Base-by-base conservation (phyloP, 164 flowering plant species). In the Paratinospora sagittata region DNA sequence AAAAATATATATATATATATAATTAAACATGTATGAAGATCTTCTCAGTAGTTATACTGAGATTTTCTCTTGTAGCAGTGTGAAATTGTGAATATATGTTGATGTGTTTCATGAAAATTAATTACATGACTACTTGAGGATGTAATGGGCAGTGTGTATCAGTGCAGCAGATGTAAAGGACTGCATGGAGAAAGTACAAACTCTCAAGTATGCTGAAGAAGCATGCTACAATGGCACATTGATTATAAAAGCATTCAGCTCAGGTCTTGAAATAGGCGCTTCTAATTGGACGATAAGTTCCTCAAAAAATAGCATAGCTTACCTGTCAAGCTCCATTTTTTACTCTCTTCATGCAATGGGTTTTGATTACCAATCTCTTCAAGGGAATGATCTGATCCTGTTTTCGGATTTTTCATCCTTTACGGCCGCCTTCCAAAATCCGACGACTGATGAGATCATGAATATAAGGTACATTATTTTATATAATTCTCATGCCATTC, bases 221-320 rank as follows among this genome's bases (percentile, higher is more conserved):
- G 79, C 75, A 8, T 92, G 91, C 82, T 88, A 85, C 70, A 89
- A 88, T 83, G 97, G 93, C 58, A 78, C 78, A 39, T 66, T 92
- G 73, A 60, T 82, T 21, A 72, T 95, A 37, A 85, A 86, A 73
- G 89, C 97, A 76, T 83, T 87, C 77, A 89, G 97, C 81, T 90
- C 98, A 67, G 98, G 97, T 75, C 81, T 89, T 58, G 99, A 90
- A 68, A 84, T 92, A 66, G 99, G 99, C 63, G 9, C 92, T 36
- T 92, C 85, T 78, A 95, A 92, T 80, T 95, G 99, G 98, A 80
- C 69, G 3, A 79, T 95, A 62, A 76, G 49, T 65, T 65, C 83
- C 71, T 91, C 96, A 66, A 78, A 82, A 58, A 76, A 81, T 77
- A 86, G 75, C 57, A 60, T 88, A 58, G 70, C 81, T n/a, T 83